Conservation (phyloP, 2,329 filamentous ascomycete genomes). For the Alternaria gansuensis region DNA sequence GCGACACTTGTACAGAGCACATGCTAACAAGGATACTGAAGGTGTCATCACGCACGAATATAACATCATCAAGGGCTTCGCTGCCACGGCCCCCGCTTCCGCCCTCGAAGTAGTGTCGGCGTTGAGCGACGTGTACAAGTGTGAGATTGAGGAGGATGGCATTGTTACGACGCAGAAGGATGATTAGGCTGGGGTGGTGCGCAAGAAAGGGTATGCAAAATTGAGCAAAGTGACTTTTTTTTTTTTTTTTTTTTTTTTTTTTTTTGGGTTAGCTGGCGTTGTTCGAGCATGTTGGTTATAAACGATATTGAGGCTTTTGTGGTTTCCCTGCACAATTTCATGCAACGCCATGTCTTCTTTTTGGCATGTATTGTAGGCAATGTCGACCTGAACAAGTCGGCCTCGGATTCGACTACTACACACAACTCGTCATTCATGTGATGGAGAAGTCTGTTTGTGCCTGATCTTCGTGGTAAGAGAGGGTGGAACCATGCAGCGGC, state of each 20-base stretch:
- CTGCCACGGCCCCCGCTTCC: conserved; percentile 74
- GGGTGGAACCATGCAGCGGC: conserved; percentile 21
- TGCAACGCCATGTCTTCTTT: neutral
- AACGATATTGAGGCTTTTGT: neutral
- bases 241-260: too few species aligned
- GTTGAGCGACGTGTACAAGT: conserved; percentile 67
- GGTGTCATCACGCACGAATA: conserved; percentile 75
- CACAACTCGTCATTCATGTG: neutral
- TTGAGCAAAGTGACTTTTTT: neutral
- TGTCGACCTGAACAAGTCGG: neutral
- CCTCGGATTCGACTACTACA: neutral
- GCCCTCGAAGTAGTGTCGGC: conserved; percentile 73
- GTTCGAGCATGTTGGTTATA: neutral
- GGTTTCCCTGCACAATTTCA: neutral
- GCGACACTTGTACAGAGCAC: neutral
- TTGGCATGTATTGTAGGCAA: neutral
- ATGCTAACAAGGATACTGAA: conserved; percentile 50
- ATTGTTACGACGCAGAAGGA: conserved; percentile 61
- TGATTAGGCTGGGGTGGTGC: conserved; percentile 3
- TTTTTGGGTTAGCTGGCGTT: neutral
- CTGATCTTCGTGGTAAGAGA: conserved; percentile 3
- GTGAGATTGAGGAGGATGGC: conserved; percentile 79
- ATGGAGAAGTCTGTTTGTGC: neutral
- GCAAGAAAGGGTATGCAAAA: neutral
- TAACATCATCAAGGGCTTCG: conserved; percentile 73